Conservation (phyloP, 208 protist genomes). For the Plasmodiophora brassicae region DNA sequence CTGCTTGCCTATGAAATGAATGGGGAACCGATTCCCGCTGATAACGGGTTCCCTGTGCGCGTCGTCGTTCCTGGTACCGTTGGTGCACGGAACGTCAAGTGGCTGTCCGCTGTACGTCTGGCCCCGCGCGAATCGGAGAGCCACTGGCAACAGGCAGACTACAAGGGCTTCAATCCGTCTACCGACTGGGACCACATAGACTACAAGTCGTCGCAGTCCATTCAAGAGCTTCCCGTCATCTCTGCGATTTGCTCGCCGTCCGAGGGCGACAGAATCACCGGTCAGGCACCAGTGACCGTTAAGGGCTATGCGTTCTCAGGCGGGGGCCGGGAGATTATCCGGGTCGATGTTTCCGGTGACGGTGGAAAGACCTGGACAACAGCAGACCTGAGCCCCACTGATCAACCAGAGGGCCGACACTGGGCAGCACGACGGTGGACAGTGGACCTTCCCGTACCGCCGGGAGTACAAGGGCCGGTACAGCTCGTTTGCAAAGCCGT, state of each 20-base stretch:
- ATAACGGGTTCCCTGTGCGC: constrained; percentile 71
- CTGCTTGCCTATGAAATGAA: constrained; percentile 79
- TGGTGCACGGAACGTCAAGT: constrained; percentile 69
- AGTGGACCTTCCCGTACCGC: constrained; percentile 48
- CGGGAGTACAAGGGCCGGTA: constrained; percentile 47
- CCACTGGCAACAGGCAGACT: constrained; percentile 11
- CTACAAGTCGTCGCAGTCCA: constrained; percentile 29
- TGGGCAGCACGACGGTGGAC: constrained; percentile 60
- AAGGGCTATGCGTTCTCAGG: constrained; percentile 15
- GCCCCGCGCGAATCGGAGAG: neutral
- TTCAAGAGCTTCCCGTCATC: constrained; percentile 72
- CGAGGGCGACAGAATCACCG: constrained; percentile 40
- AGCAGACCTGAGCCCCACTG: constrained; percentile 21
- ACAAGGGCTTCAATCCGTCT: constrained; percentile 8
- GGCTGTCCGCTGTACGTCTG: constrained; percentile 62
- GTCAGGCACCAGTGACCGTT: neutral
- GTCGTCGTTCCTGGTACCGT: constrained; percentile 71
- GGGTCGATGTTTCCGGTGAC: constrained; percentile 74
- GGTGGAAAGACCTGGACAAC: constrained; percentile 65
- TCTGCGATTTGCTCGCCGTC: constrained; percentile 64
- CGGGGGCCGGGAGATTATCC: constrained; percentile 65
- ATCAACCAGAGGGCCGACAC: constrained; percentile 33
- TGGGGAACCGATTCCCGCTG: constrained; percentile 63
- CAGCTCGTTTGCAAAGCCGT: constrained; percentile 56
- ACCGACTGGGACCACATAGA: constrained; percentile 54